These are phyloP conservation scores for Sequoia sempervirens DNA, from an alignment of 75 land plant species.

Conservation along the genomic window DNA sequence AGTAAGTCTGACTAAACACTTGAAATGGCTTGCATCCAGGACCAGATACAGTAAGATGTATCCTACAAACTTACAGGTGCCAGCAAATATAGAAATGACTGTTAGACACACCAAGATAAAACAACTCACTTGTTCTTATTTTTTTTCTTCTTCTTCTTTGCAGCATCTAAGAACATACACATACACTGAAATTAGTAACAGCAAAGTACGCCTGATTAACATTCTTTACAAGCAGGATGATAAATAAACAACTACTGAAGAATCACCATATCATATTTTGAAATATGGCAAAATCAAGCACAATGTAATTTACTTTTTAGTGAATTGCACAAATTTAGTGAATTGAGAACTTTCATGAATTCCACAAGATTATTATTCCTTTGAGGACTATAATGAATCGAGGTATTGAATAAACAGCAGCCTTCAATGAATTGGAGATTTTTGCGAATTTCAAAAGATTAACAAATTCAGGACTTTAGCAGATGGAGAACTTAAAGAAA, in stretches of 20 bases:
- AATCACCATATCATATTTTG: neutral
- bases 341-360: too few relatives aligned
- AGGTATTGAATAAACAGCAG: too few relatives aligned
- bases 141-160: slow-evolving; percentile 98
- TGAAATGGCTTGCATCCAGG: neutral
- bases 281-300: neutral
- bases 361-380: too few relatives aligned
- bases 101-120: neutral
- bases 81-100: neutral
- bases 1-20: neutral
- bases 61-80: neutral
- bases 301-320: neutral
- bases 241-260: neutral
- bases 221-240: neutral
- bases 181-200: slow-evolving; percentile 2
- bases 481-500: too few relatives aligned
- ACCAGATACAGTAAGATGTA: neutral
- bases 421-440: too few relatives aligned
- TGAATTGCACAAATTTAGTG: too few relatives aligned
- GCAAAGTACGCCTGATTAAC: neutral
- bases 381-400: too few relatives aligned
- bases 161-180: slow-evolving; percentile 36
- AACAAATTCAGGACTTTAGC: too few relatives aligned
- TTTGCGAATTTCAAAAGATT: too few relatives aligned
- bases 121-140: slow-evolving; percentile 77